A percentile compares a stretch with the other conserved stretches of the same genome.
These are phyloP conservation scores for Lentinula boryana DNA, from an alignment of 768 basidiomycete species.

Conservation along the genomic window DNA sequence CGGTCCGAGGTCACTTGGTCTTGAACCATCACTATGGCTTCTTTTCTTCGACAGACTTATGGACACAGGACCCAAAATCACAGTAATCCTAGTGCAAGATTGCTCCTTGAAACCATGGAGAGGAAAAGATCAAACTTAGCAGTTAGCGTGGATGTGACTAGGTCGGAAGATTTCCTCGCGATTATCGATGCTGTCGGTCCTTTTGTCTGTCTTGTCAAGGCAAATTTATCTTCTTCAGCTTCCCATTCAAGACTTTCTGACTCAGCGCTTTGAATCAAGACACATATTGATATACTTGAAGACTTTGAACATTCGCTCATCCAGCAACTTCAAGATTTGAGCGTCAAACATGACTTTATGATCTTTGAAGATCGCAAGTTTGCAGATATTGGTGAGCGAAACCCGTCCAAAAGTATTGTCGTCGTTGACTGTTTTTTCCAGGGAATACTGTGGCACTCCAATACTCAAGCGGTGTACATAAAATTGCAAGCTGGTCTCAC, in stretches of 20 bases:
- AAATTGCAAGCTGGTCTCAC: slow-evolving; percentile 93
- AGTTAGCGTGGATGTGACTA: slow-evolving; percentile 93
- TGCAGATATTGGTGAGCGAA: slow-evolving; percentile 84
- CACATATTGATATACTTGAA: slow-evolving; percentile 92
- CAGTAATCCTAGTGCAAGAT: slow-evolving; percentile 70
- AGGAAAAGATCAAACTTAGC: slow-evolving; percentile 89
- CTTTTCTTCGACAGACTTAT: slow-evolving; percentile 48
- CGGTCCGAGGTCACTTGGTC: slow-evolving; percentile 6
- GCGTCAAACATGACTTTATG: slow-evolving; percentile 81
- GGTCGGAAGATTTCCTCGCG: slow-evolving; percentile 66
- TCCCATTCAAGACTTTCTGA: slow-evolving; percentile 8
- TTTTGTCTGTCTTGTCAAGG: slow-evolving; percentile 93
- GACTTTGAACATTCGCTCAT: slow-evolving; percentile 80
- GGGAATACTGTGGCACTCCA: slow-evolving; percentile 96
- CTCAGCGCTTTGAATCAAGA: slow-evolving; percentile 43
- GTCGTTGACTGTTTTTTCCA: slow-evolving; percentile 21
- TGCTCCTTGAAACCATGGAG: slow-evolving; percentile 76
- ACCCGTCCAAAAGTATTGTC: background rate
- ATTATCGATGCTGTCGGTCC: slow-evolving; percentile 89
- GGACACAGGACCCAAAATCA: slow-evolving; percentile 51
- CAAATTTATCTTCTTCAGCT: slow-evolving; percentile 23
- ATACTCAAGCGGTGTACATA: slow-evolving; percentile 89
- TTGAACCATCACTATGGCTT: slow-evolving; percentile 25
- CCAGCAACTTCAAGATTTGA: slow-evolving; percentile 60
- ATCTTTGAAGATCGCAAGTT: slow-evolving; percentile 99